These are phyloP conservation scores for Macrophomina pseudophaseolina DNA, from an alignment of 2,329 filamentous ascomycete genomes.

Conservation along the genomic window DNA sequence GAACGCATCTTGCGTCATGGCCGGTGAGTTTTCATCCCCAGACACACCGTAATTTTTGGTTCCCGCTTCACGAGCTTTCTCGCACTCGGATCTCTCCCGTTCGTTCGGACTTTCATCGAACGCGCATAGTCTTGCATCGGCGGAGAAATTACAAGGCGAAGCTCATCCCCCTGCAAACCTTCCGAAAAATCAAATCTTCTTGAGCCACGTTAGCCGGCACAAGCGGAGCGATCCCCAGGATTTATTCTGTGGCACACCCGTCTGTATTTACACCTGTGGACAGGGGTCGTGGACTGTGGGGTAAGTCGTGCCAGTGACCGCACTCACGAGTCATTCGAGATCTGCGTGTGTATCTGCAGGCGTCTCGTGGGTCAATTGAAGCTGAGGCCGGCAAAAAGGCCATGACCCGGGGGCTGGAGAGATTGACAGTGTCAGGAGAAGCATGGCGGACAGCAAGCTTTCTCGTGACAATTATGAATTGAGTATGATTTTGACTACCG, in stretches of 20 bases:
- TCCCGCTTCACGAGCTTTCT: neutral
- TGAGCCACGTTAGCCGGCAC: neutral
- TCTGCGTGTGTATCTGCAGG: neutral
- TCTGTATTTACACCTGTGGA: neutral
- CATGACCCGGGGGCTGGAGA: too few relatives aligned
- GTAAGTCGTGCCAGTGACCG: neutral
- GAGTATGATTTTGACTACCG: neutral
- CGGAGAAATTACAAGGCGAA: neutral
- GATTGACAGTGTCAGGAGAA: too few relatives aligned
- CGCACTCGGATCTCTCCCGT: neutral
- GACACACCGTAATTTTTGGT: neutral
- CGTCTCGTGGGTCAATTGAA: neutral
- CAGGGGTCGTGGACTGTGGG: neutral
- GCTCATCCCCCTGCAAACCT: neutral
- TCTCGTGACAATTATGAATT: neutral
- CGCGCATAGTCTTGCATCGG: neutral
- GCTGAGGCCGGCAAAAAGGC: neutral
- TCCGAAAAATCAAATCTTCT: neutral
- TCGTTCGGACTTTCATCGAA: neutral
- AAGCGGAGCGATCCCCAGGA: neutral
- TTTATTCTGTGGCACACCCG: neutral
- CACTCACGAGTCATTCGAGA: neutral
- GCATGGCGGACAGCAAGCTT: neutral
- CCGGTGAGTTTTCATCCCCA: neutral
- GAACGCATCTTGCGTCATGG: constrained; percentile 6